These are phyloP conservation scores for Senna siamea DNA, from an alignment of 306 rosid genomes.

Conservation along the genomic window DNA sequence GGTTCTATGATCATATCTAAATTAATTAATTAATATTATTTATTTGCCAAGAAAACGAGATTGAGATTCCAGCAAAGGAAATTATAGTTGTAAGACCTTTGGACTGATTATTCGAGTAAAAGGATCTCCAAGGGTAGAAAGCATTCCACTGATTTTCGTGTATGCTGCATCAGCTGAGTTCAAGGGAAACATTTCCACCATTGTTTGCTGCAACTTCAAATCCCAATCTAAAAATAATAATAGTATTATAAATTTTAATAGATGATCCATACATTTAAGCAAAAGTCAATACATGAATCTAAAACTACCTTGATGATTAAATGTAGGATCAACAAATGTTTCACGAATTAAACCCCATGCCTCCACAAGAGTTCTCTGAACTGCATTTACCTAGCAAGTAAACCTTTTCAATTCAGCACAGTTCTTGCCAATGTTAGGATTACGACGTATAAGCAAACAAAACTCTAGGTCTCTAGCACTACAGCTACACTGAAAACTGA, in stretches of 20 bases:
- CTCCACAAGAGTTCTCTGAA: slow-evolving; percentile 96
- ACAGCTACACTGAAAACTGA: neutral
- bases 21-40: neutral
- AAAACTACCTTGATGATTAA: slow-evolving; percentile 86
- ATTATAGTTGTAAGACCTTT: slow-evolving; percentile 53
- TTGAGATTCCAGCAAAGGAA: slow-evolving; percentile 29
- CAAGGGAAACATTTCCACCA: slow-evolving; percentile 98
- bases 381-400: slow-evolving; percentile 86
- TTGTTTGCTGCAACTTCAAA: slow-evolving; percentile 88
- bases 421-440: slow-evolving; percentile 5
- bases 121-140: slow-evolving; percentile 97
- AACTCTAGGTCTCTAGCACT: slow-evolving; percentile 8
- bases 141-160: slow-evolving; percentile 91
- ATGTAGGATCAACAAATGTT: slow-evolving; percentile 92
- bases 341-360: slow-evolving; percentile 98
- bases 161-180: slow-evolving; percentile 90
- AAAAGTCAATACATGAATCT: neutral
- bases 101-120: slow-evolving; percentile 94
- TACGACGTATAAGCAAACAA: slow-evolving; percentile 20
- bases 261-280: neutral
- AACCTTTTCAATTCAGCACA: slow-evolving; percentile 32
- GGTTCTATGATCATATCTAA: slow-evolving; percentile 16
- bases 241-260: neutral
- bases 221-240: slow-evolving; percentile 78
- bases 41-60: neutral